Evolutionary conservation across 176 grass and related monocot genomes (phyloP).

Genomic region (Carex parvula): DNA sequence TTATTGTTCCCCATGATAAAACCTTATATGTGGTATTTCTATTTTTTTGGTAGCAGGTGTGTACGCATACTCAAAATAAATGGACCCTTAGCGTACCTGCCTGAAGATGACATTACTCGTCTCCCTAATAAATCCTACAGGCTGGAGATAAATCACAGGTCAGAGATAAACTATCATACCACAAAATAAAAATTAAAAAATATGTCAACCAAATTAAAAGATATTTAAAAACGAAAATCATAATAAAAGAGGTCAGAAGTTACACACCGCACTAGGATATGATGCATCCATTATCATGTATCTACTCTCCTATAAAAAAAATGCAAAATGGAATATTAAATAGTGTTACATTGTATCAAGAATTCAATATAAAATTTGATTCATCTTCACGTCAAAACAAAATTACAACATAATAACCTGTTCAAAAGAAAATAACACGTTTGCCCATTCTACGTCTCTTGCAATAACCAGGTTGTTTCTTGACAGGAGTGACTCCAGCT

Average conservation of each 20-base stretch:
- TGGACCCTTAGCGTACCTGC: constrained; percentile 46
- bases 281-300: constrained; percentile 84
- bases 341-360: neutral
- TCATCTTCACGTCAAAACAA: neutral
- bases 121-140: constrained; percentile 78
- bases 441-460: constrained; percentile 97
- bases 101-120: constrained; percentile 88
- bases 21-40: neutral
- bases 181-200: constrained; percentile 25
- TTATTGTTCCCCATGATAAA: neutral
- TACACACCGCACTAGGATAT: constrained; percentile 64
- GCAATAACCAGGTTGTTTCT: constrained; percentile 77
- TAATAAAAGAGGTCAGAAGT: neutral
- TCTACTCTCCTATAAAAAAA: constrained; percentile 69
- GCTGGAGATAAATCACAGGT: constrained; percentile 37
- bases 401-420: constrained; percentile 56
- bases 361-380: neutral
- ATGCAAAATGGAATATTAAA: neutral
- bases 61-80: neutral
- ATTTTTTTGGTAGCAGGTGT: neutral
- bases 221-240: neutral
- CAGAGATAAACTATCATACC: constrained; percentile 9
- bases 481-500: constrained; percentile 55
- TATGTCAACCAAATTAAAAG: neutral
- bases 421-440: constrained; percentile 81